Evolutionary conservation across 495 filamentous ascomycete species (phyloP), one percentile per base, ranked within the genome.

Genomic region (Delitschia confertaspora): DNA sequence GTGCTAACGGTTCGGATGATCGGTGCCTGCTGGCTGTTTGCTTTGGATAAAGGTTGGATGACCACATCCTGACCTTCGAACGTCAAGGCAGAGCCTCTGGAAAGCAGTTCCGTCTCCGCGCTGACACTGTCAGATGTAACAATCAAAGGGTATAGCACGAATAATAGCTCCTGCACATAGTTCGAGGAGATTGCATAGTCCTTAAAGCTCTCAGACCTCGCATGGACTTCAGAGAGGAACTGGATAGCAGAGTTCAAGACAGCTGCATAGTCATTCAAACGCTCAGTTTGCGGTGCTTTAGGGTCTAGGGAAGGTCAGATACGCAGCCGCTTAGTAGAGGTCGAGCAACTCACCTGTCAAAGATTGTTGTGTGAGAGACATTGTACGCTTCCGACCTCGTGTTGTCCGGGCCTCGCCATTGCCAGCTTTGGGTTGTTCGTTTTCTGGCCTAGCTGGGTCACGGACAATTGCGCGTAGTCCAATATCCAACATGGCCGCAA

Each of bases 31-130:
- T 65, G 65, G 19, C 54, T 63, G 13, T 70, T 63, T 3, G 70
- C 69, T 22, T 72, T 72, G 13, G 80, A 81, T 10, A 82, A 69
- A 3, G 88, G 84, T 14, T 83, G 74, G 38, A 88, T 78, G 21
- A 85, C 76, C 4, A 94, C 79, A 65, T 88, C 85, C 44, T 81
- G 76, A 8, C 86, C 88, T 45, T 89, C 84, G 50, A 94, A 91
- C 17, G 75, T 88, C 38, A 94, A 74, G 1, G 76, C 71, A 21
- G 81, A 82, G 45, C 88, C 79, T 30, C 80, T 73, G 17, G 83
- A 83, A 53, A 83, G 77, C 14, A 95, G 65, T 58, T 98, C 91
- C 9, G 75, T 82, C 53, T 88, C 82, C 3, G 91, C 77, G 43
- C 73, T 80, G 29, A 93, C 79, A 33, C 78, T 68, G 60, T 94